These are phyloP conservation scores for Tubosaeta sp. DNA, from an alignment of 768 basidiomycete genomes.

Conservation along the genomic window DNA sequence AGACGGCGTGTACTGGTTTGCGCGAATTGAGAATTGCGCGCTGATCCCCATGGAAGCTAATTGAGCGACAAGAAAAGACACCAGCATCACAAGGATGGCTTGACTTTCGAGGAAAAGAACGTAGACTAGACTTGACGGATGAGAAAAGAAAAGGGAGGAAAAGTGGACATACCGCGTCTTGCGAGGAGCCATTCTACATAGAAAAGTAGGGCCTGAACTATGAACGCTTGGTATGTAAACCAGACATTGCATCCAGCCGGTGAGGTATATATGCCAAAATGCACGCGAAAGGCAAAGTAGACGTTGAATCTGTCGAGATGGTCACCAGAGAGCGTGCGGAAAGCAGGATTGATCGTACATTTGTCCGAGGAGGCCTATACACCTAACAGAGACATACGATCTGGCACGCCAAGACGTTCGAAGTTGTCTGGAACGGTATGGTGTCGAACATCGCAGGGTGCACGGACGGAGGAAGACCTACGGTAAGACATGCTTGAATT, in stretches of 20 bases:
- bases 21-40: conserved; percentile 8
- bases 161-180: conserved; percentile 14
- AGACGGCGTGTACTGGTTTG: conserved; percentile 9
- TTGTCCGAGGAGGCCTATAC: conserved; percentile 14
- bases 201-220: conserved; percentile 13
- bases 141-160: not conserved
- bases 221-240: conserved; percentile 14
- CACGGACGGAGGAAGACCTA: conserved; percentile 4
- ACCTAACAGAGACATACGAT: conserved; percentile 12
- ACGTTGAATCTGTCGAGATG: conserved; percentile 17
- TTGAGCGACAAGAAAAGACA: conserved; percentile 8
- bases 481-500: conserved; percentile 19
- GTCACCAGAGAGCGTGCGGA: not conserved
- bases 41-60: conserved; percentile 16
- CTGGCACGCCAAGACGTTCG: conserved; percentile 6
- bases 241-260: conserved; percentile 11
- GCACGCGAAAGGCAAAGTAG: conserved; percentile 19
- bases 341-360: conserved; percentile 9
- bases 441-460: not conserved
- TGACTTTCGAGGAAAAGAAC: conserved; percentile 11
- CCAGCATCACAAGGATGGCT: conserved; percentile 8
- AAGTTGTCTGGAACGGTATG: conserved; percentile 3
- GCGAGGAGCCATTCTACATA: conserved; percentile 13
- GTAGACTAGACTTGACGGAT: conserved; percentile 11
- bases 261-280: conserved; percentile 3